Evolutionary conservation across 768 basidiomycete genomes (phyloP), one percentile per base, ranked within the genome.

Genomic region (Gelatoporia subvermispora): DNA sequence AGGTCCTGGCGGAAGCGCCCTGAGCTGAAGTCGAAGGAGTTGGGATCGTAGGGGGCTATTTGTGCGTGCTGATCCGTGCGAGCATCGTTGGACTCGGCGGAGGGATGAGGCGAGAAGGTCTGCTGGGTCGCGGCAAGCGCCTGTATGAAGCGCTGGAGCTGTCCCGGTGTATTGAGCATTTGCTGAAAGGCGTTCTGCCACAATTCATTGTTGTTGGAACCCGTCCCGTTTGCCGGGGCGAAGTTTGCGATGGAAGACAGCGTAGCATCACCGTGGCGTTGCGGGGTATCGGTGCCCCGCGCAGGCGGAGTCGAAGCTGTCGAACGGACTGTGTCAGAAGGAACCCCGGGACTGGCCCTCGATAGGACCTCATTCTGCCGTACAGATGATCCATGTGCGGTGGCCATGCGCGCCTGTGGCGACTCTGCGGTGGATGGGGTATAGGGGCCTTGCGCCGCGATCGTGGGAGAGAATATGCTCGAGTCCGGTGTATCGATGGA

Each of bases 141-240:
- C 40, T 63, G 60, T 54, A 64, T 51, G 34, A 86, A 65, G 45
- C 78, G 75, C 51, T 84, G 82, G 44, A 85, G 71, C 56, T 84
- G 80, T 1, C 62, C 57, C 0, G 81, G 80, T 0, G 77, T 71
- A 36, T 58, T 69, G 43, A 72, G 62, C 21, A 85, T 67, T 48
- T 77, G 76, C 40, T 77, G 71, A 31, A 84, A 66, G 8, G 78
- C 68, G 9, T 70, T 62, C 52, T 81, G 77, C 35, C 82, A 67
- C 16, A 74, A 70, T 72, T 73, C 73, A 48, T 71, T 71, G 28
- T 60, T 10, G 5, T 60, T 10, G 5, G 28, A 36, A 21, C 45
- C 45, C 3, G 42, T n/a, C 2, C 22, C 37, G 17, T 35, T 36
- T 16, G 42, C 49, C 49, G 57, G 11, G 50, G 22, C 4, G 51